Percentiles rank a stretch among this genome's conserved stretches.
phyloP scores from a whole-genome alignment of 768 basidiomycete species.

The Rhizopogon vesiculosus region DNA sequence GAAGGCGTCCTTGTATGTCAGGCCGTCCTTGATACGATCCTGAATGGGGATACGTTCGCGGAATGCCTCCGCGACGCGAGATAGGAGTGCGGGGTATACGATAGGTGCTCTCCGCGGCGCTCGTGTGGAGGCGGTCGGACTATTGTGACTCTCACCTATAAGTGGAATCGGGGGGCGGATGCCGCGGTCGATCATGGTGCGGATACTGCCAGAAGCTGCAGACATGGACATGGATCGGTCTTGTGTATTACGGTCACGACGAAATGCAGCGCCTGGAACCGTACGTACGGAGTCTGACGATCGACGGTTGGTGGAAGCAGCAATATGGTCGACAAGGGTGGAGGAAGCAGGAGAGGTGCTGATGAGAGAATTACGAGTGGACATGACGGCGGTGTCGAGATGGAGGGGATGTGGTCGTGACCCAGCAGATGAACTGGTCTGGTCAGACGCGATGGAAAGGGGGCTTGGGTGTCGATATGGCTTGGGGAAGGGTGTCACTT shows the following conservation, averaged over 20 bases:
- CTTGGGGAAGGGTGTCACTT: conserved; percentile 20
- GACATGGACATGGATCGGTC: conserved; percentile 80
- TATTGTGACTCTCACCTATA: conserved; percentile 34
- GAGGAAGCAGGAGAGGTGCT: conserved; percentile 43
- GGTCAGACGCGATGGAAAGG: conserved; percentile 35
- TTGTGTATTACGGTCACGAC: conserved; percentile 56
- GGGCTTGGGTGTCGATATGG: conserved; percentile 30
- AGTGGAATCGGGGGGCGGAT: conserved; percentile 31
- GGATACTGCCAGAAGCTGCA: conserved; percentile 47
- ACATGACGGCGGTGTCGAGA: conserved; percentile 48
- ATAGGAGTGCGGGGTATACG: conserved; percentile 94
- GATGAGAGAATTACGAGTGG: conserved; percentile 37
- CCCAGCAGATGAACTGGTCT: conserved; percentile 22
- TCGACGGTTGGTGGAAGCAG: conserved; percentile 36
- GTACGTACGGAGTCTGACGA: conserved; percentile 71
- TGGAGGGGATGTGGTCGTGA: conserved; percentile 49
- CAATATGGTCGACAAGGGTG: conserved; percentile 30
- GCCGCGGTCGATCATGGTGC: conserved; percentile 37
- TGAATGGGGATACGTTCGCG: conserved; percentile 69
- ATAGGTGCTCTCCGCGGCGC: conserved; percentile 54
- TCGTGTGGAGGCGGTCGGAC: conserved; percentile 31
- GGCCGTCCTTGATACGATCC: conserved; percentile 89
- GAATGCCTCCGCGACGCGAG: conserved; percentile 92
- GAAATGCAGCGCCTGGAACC: conserved; percentile 45
- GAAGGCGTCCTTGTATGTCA: conserved; percentile 95